A percentile compares a stretch with the other conserved stretches of the same genome.
Evolutionary conservation across 2,329 filamentous ascomycete species (phyloP).

Genomic region (Paracamarosporium sp.): DNA sequence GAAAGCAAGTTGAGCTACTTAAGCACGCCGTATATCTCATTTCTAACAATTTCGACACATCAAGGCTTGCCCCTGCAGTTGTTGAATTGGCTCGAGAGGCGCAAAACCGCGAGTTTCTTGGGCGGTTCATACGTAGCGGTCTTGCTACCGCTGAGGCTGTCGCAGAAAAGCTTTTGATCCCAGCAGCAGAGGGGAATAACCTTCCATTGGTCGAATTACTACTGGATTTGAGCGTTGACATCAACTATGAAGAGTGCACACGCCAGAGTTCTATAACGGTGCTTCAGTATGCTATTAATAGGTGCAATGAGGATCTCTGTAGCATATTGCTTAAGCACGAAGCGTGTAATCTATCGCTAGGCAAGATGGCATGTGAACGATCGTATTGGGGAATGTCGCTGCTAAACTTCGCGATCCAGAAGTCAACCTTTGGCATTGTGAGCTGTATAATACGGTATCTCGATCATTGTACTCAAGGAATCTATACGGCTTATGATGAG

Average conservation of each 20-base stretch:
- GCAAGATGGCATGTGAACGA: too few relatives aligned
- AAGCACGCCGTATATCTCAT: slow-evolving; percentile 3
- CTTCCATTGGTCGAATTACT: not conserved
- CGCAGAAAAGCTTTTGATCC: not conserved
- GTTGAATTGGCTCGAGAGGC: not conserved
- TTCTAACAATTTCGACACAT: not conserved
- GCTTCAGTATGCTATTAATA: not conserved
- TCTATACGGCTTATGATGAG: not conserved
- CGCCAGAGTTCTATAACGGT: too few relatives aligned
- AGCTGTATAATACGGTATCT: not conserved
- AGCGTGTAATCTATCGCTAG: not conserved
- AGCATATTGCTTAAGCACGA: not conserved
- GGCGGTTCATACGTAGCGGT: not conserved
- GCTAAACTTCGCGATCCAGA: not conserved
- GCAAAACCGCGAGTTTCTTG: not conserved
- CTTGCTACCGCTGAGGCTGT: not conserved
- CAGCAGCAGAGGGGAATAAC: not conserved
- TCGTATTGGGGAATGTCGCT: not conserved
- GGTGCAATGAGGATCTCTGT: not conserved
- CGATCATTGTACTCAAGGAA: not conserved
- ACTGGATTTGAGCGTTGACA: not conserved
- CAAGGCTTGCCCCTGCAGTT: not conserved
- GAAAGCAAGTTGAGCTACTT: not conserved
- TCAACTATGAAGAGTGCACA: not conserved
- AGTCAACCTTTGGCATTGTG: not conserved